phyloP scores from a whole-genome alignment of 208 protist genomes.

The Leptomonas pyrrhocoris region DNA sequence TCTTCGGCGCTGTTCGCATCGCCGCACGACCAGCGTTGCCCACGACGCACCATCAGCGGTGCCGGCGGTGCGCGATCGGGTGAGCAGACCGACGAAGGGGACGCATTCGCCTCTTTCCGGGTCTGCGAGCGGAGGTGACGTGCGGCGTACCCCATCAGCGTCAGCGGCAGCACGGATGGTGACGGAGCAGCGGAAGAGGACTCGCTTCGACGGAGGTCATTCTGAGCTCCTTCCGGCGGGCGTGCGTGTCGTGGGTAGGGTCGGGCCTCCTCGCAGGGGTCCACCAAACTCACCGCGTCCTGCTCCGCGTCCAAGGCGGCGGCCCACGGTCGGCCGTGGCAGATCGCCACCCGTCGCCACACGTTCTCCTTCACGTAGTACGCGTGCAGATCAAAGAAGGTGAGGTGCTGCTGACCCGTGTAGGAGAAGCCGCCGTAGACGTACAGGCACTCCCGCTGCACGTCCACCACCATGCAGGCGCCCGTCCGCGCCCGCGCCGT shows the following conservation, averaged over 20 bases:
- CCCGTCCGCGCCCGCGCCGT: constrained; percentile 63
- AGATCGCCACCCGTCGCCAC: constrained; percentile 48
- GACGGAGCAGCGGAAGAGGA: neutral
- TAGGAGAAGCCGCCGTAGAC: constrained; percentile 68
- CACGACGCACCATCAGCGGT: constrained; percentile 16
- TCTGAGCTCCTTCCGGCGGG: neutral
- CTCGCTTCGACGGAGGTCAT: neutral
- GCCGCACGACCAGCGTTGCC: neutral
- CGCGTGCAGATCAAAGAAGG: constrained; percentile 61
- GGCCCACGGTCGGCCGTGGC: constrained; percentile 27
- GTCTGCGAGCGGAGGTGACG: constrained; percentile 8
- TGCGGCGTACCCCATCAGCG: constrained; percentile 27
- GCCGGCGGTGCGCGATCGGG: neutral
- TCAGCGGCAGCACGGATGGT: constrained; percentile 5
- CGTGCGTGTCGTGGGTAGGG: constrained; percentile 24
- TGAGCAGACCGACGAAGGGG: constrained; percentile 1
- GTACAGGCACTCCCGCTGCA: constrained; percentile 46
- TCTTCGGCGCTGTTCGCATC: neutral
- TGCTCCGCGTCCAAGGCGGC: constrained; percentile 16
- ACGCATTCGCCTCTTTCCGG: neutral
- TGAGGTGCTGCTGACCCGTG: constrained; percentile 36
- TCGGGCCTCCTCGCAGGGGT: constrained; percentile 19
- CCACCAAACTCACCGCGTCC: constrained; percentile 20
- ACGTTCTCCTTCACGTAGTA: constrained; percentile 54
- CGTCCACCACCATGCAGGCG: constrained; percentile 49